Evolutionary conservation across 306 rosid species (phyloP).

Genomic region (Spatholobus suberectus): DNA sequence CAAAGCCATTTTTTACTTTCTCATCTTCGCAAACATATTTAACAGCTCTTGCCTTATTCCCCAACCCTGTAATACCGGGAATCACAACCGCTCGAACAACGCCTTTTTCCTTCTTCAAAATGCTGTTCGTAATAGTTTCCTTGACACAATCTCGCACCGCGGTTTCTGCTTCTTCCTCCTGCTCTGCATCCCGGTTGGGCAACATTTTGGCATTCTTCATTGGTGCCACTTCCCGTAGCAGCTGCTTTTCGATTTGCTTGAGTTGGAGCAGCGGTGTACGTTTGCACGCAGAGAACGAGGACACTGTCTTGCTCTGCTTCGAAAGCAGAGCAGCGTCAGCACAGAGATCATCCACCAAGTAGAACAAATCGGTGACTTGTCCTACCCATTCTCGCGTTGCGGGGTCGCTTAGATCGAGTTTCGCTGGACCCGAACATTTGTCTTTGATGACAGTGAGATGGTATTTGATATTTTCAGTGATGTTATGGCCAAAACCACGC

Average conservation of each 20-base stretch:
- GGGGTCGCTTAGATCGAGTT: background rate
- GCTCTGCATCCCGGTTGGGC: background rate
- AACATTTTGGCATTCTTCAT: background rate
- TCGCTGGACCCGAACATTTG: background rate
- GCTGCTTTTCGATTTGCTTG: background rate
- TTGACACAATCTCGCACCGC: no score
- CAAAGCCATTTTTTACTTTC: no score
- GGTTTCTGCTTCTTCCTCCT: background rate
- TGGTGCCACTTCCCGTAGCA: background rate
- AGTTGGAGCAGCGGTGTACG: background rate
- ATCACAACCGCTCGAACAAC: background rate
- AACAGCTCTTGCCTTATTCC: no score
- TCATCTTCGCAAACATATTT: no score
- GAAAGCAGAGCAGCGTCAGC: background rate
- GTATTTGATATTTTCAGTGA: no score
- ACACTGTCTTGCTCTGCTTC: background rate
- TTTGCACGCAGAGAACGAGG: background rate
- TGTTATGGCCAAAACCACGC: background rate
- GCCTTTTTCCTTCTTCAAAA: background rate
- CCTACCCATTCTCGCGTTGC: background rate
- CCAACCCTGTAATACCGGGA: no score
- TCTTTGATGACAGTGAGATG: background rate
- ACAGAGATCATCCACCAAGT: background rate
- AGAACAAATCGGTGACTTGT: background rate
- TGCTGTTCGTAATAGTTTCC: no score